These are phyloP conservation scores for Persicaria tinctoria DNA, from an alignment of 148 eudicot genomes.

Conservation along the genomic window DNA sequence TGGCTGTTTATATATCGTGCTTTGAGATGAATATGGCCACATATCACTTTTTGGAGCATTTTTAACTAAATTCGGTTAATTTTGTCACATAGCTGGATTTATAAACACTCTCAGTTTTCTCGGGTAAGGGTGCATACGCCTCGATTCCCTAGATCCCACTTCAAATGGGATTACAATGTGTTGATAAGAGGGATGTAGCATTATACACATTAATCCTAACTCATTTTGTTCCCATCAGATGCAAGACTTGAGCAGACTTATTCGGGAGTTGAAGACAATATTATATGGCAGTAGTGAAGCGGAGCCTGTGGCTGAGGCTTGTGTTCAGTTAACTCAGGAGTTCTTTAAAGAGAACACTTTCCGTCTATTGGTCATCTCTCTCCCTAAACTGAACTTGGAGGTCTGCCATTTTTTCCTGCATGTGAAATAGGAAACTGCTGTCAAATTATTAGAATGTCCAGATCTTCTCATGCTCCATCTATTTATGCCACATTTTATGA, in stretches of 20 bases:
- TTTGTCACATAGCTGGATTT: no score
- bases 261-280: conserved; percentile 38
- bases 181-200: neutral
- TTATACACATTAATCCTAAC: neutral
- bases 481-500: neutral
- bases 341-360: conserved; percentile 37
- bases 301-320: conserved; percentile 46
- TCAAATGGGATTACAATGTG: no score
- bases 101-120: no score
- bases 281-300: conserved; percentile 49
- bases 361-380: conserved; percentile 37
- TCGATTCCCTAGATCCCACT: no score
- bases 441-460: neutral
- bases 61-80: no score
- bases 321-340: conserved; percentile 49
- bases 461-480: neutral
- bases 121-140: no score
- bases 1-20: no score
- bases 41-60: neutral
- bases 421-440: neutral
- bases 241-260: conserved; percentile 26
- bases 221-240: conserved; percentile 23
- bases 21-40: neutral
- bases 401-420: conserved; percentile 18
- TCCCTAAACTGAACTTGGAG: conserved; percentile 45